A percentile compares a stretch with the other conserved stretches of the same genome.
phyloP scores from a whole-genome alignment of 805 yeast species.

The Tetrapisispora namnaoensis region DNA sequence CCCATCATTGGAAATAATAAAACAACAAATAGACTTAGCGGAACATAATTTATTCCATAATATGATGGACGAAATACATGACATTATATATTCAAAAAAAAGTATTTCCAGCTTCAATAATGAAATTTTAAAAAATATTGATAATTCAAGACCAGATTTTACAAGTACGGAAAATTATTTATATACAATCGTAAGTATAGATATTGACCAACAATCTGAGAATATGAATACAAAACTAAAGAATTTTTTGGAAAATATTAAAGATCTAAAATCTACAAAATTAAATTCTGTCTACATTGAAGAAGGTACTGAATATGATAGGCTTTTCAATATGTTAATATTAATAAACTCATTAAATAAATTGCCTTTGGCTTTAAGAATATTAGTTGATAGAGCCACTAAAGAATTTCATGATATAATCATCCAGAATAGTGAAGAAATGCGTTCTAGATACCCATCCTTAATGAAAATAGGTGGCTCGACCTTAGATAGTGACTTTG shows the following conservation, averaged over 20 bases:
- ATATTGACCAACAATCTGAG: constrained; percentile 41
- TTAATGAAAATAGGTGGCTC: constrained; percentile 25
- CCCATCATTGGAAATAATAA: constrained; percentile 42
- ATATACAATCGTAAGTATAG: constrained; percentile 48
- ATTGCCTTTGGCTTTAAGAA: constrained; percentile 46
- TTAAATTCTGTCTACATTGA: constrained; percentile 11
- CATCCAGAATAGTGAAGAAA: constrained; percentile 53
- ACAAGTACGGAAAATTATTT: constrained; percentile 45
- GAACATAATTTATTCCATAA: constrained; percentile 55
- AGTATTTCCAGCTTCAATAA: constrained; percentile 8
- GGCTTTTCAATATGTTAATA: constrained; percentile 39
- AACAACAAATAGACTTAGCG: constrained; percentile 45
- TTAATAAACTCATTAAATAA: constrained; percentile 53
- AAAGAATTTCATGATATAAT: constrained; percentile 57
- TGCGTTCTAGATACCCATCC: constrained; percentile 46
- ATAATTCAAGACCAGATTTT: constrained; percentile 21
- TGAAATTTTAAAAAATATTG: constrained; percentile 17
- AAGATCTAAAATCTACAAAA: not conserved
- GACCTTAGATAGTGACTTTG: constrained; percentile 22
- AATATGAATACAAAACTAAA: constrained; percentile 30
- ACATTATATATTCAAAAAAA: constrained; percentile 53
- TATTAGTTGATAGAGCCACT: constrained; percentile 44
- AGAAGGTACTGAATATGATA: constrained; percentile 26
- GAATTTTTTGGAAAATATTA: constrained; percentile 20
- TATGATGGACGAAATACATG: constrained; percentile 66